Evolutionary conservation across 305 asterid species (phyloP).

Genomic region (Fraxinus floribunda): DNA sequence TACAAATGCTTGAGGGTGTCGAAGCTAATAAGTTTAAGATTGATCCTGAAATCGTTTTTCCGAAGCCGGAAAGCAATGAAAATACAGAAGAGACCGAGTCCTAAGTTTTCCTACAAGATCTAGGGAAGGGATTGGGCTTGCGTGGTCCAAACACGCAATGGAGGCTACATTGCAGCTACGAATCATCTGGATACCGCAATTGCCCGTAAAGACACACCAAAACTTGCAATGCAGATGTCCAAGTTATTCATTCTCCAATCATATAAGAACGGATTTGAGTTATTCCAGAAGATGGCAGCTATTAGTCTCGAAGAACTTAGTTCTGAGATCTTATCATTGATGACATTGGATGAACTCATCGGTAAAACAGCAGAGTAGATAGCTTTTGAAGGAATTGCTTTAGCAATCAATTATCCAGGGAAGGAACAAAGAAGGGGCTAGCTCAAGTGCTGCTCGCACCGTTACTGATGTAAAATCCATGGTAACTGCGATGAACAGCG

Average conservation of each 20-base stretch:
- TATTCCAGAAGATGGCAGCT: slow-evolving; percentile 70
- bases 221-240: slow-evolving; percentile 82
- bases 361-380: slow-evolving; percentile 89
- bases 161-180: slow-evolving; percentile 79
- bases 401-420: slow-evolving; percentile 81
- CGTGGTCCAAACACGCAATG: slow-evolving; percentile 75
- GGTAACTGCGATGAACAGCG: slow-evolving; percentile 55
- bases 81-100: slow-evolving; percentile 34
- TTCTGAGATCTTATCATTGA: slow-evolving; percentile 51
- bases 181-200: slow-evolving; percentile 55
- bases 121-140: slow-evolving; percentile 83
- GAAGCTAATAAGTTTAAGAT: slow-evolving; percentile 29
- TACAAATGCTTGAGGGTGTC: slow-evolving; percentile 68
- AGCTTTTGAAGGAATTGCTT: slow-evolving; percentile 91
- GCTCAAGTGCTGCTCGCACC: slow-evolving; percentile 78
- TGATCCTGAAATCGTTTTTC: slow-evolving; percentile 10
- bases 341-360: slow-evolving; percentile 72
- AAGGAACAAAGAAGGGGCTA: slow-evolving; percentile 71
- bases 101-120: slow-evolving; percentile 54
- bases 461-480: slow-evolving; percentile 62
- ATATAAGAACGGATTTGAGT: slow-evolving; percentile 51
- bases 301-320: slow-evolving; percentile 57
- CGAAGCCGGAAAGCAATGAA: slow-evolving; percentile 27
- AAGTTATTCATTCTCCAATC: slow-evolving; percentile 56
- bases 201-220: slow-evolving; percentile 55